phyloP scores from a whole-genome alignment of 2,329 filamentous ascomycete species.

The Cladosporium oxysporum region DNA sequence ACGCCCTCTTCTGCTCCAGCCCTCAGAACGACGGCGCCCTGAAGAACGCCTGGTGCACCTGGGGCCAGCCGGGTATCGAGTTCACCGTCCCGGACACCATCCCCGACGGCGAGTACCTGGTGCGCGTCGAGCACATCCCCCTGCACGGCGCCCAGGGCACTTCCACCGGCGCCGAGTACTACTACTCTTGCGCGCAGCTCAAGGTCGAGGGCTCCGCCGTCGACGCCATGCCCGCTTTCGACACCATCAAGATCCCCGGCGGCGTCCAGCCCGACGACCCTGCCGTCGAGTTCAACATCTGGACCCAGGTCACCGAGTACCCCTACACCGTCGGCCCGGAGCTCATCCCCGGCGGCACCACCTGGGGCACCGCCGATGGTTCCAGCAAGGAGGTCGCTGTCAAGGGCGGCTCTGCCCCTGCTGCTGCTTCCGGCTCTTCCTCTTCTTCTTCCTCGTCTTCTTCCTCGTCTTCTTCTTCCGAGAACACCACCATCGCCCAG shows the following conservation, averaged over 20 bases:
- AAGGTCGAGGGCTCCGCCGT: constrained; percentile 23
- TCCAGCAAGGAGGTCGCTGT: constrained; percentile 13
- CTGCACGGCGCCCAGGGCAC: constrained; percentile 53
- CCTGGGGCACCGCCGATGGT: constrained; percentile 21
- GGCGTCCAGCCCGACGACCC: constrained; percentile 21
- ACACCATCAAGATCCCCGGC: constrained; percentile 24
- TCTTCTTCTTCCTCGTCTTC: background rate
- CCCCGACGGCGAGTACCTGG: constrained; percentile 56
- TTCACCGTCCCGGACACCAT: constrained; percentile 52
- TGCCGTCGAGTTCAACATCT: constrained; percentile 23
- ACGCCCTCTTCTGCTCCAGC: constrained; percentile 18
- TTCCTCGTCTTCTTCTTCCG: background rate
- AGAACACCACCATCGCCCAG: background rate
- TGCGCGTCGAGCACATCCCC: constrained; percentile 57
- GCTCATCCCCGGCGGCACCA: constrained; percentile 19
- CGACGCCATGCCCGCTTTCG: constrained; percentile 5
- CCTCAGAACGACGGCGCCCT: constrained; percentile 17
- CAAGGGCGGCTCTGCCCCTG: background rate
- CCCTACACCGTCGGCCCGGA: constrained; percentile 16
- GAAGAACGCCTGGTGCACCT: constrained; percentile 22
- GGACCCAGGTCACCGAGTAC: constrained; percentile 20
- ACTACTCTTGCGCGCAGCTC: constrained; percentile 37
- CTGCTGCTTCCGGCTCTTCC: background rate
- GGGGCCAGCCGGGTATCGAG: constrained; percentile 20
- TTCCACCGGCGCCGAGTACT: constrained; percentile 38